phyloP scores from a whole-genome alignment of 306 rosid species.

The Datisca glomerata region DNA sequence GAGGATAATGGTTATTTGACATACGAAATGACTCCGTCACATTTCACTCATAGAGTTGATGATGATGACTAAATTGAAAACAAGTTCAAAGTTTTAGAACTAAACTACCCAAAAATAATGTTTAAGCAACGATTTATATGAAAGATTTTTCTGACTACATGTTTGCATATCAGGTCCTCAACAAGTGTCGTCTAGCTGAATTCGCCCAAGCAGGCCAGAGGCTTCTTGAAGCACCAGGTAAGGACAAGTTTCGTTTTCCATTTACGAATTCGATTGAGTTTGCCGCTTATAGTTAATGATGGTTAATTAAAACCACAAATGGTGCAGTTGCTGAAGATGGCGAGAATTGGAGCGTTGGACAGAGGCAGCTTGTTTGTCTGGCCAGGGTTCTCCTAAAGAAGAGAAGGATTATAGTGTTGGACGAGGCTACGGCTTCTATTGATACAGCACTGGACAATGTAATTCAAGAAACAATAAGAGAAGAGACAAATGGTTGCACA shows the following conservation, averaged over 20 bases:
- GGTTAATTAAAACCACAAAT: not conserved
- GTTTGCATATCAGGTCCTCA: conserved; percentile 41
- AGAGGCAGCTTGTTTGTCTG: conserved; percentile 90
- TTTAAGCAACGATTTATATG: too few species aligned
- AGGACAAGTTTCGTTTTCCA: not conserved
- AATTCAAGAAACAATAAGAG: conserved; percentile 67
- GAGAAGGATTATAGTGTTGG: conserved; percentile 63
- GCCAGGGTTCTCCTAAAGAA: conserved; percentile 72
- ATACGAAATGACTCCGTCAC: too few species aligned
- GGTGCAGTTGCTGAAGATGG: conserved; percentile 82
- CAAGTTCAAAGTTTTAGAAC: too few species aligned
- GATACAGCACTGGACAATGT: conserved; percentile 68
- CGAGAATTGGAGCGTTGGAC: conserved; percentile 96
- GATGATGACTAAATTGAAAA: too few species aligned
- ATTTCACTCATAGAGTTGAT: too few species aligned
- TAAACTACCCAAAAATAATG: too few species aligned
- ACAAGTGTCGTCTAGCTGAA: conserved; percentile 58
- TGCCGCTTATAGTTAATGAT: not conserved
- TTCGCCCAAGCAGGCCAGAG: conserved; percentile 47
- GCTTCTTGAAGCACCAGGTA: conserved; percentile 86
- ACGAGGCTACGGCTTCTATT: conserved; percentile 93
- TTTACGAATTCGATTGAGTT: not conserved
- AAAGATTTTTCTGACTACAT: too few species aligned
- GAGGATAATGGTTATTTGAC: too few species aligned
- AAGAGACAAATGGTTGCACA: conserved; percentile 67